Percentiles rank a stretch among this genome's conserved stretches.
Conservation (phyloP, 2,329 filamentous ascomycete genomes). For the Cladosporium oxysporum region DNA sequence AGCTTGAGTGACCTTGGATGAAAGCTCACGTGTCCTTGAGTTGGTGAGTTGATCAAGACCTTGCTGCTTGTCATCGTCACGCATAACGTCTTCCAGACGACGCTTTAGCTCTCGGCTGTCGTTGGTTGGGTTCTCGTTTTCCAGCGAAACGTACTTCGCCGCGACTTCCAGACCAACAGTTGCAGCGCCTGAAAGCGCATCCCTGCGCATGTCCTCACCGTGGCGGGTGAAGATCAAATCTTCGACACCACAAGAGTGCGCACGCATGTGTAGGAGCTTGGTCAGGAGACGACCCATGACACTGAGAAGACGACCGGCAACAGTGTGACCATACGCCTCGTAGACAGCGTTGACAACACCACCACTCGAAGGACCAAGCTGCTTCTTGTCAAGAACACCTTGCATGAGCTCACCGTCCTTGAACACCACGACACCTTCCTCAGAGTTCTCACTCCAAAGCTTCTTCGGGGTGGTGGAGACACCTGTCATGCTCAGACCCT, state of each 20-base stretch:
- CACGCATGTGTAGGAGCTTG: slow-evolving; percentile 86
- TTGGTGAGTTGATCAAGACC: slow-evolving; percentile 90
- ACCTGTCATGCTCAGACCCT: slow-evolving; percentile 75
- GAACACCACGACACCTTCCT: slow-evolving; percentile 81
- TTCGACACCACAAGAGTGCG: slow-evolving; percentile 96
- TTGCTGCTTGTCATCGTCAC: slow-evolving; percentile 87
- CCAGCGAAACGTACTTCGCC: slow-evolving; percentile 82
- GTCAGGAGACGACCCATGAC: slow-evolving; percentile 87
- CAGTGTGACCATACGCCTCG: slow-evolving; percentile 85
- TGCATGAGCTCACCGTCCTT: slow-evolving; percentile 83
- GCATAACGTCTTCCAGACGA: slow-evolving; percentile 83
- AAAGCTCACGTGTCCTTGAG: slow-evolving; percentile 66
- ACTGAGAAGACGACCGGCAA: slow-evolving; percentile 84
- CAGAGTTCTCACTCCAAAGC: slow-evolving; percentile 73
- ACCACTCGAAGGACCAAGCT: slow-evolving; percentile 83
- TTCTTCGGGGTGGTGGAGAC: slow-evolving; percentile 76
- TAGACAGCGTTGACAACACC: slow-evolving; percentile 91
- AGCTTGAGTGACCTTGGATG: slow-evolving; percentile 72
- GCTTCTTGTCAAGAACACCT: slow-evolving; percentile 93
- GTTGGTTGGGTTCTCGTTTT: slow-evolving; percentile 61
- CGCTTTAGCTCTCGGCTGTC: slow-evolving; percentile 71
- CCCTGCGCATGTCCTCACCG: slow-evolving; percentile 71
- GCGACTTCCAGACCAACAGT: slow-evolving; percentile 76
- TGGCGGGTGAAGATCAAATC: slow-evolving; percentile 82
- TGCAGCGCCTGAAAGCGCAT: slow-evolving; percentile 68